Conservation (phyloP, 805 yeast genomes). For the Lipomyces kockii region DNA sequence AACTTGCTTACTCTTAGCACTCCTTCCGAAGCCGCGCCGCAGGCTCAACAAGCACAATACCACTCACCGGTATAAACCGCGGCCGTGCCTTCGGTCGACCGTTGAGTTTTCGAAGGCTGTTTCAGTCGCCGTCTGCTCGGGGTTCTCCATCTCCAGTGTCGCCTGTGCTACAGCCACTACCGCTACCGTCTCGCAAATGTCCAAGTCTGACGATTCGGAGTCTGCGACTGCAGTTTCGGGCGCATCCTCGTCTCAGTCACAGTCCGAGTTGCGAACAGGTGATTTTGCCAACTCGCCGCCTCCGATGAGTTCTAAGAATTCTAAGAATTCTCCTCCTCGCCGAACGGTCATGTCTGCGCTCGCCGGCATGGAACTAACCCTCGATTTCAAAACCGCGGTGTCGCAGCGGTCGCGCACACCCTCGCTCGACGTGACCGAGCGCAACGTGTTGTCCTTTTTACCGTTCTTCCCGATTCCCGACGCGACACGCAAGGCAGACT, state of each 20-base stretch:
- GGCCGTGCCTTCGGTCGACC: neutral
- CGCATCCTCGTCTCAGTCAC: neutral
- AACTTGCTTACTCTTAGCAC: neutral
- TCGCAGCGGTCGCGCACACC: conserved; percentile 53
- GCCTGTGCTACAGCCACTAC: conserved; percentile 1
- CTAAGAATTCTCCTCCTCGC: conserved; percentile 14
- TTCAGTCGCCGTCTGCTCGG: neutral
- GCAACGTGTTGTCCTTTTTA: conserved; percentile 57
- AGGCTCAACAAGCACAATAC: neutral
- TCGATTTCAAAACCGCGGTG: conserved; percentile 47
- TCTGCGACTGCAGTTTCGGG: neutral
- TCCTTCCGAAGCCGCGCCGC: neutral
- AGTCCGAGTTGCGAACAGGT: neutral
- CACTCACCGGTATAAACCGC: neutral
- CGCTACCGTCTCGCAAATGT: neutral
- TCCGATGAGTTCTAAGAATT: no score
- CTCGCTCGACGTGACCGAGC: conserved; percentile 49
- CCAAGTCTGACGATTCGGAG: neutral
- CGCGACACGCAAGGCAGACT: conserved; percentile 41
- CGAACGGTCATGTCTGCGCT: conserved; percentile 23
- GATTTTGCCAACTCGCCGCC: no score
- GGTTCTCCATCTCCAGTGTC: neutral
- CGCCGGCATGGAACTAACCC: conserved; percentile 42
- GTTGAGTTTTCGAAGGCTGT: neutral
- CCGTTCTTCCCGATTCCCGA: conserved; percentile 52